phyloP scores from a whole-genome alignment of 2,329 filamentous ascomycete species.

The Arachnomyces sp. region DNA sequence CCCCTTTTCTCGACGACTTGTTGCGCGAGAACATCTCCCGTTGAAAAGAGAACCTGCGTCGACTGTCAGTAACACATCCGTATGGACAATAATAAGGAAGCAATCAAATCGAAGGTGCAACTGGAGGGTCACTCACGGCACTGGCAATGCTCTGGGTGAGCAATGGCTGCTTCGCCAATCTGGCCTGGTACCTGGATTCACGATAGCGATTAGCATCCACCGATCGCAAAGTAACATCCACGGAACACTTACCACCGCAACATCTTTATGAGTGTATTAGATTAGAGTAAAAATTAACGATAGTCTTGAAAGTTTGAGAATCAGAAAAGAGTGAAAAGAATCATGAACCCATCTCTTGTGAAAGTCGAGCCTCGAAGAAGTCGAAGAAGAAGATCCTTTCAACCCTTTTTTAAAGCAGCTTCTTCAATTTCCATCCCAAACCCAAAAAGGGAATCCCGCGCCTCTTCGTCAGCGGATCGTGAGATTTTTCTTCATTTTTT shows the following conservation, averaged over 20 bases:
- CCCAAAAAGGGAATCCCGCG: too few species aligned
- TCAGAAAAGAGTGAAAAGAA: conserved; percentile 1
- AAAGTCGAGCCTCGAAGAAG: background rate
- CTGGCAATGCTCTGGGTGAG: conserved; percentile 88
- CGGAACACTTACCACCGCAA: conserved; percentile 31
- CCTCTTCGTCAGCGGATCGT: too few species aligned
- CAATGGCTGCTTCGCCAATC: conserved; percentile 69
- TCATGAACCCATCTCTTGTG: background rate
- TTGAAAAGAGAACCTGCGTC: conserved; percentile 69
- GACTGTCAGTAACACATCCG: conserved; percentile 1
- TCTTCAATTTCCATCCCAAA: background rate
- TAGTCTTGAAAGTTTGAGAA: background rate
- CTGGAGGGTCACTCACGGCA: conserved; percentile 42
- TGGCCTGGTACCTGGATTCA: conserved; percentile 67
- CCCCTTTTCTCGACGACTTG: conserved; percentile 80
- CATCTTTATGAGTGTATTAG: conserved; percentile 21
- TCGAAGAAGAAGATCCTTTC: background rate
- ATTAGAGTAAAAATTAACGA: background rate
- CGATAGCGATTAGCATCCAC: conserved; percentile 7
- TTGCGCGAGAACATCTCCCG: conserved; percentile 84
- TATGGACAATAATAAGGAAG: too few species aligned
- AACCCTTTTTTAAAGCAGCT: background rate
- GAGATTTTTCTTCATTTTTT: too few species aligned
- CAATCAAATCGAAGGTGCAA: conserved; percentile 6
- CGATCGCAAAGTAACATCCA: conserved; percentile 11